Evolutionary conservation across 306 rosid genomes (phyloP).

Genomic region (Cucumis hystrix): DNA sequence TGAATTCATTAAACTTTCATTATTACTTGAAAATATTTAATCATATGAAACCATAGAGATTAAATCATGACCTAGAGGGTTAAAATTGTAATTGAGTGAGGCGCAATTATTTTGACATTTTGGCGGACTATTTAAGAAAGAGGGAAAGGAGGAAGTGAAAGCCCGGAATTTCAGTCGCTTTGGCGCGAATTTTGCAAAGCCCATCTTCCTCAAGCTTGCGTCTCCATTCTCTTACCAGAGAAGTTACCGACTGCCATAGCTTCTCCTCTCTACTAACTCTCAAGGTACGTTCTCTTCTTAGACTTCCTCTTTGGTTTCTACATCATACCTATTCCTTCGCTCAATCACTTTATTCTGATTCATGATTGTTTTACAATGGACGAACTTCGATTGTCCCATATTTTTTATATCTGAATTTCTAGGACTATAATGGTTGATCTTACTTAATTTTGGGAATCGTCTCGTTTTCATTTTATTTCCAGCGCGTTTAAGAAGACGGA

Average conservation of each 20-base stretch:
- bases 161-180: not conserved
- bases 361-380: not conserved
- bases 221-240: not conserved
- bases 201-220: not conserved
- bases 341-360: not conserved
- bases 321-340: not conserved
- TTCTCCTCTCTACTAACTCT: not conserved
- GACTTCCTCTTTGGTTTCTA: not conserved
- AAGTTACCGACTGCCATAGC: not conserved
- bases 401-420: not conserved
- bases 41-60: no score
- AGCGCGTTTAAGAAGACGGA: not conserved
- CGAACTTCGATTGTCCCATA: not conserved
- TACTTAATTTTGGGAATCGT: not conserved
- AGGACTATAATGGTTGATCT: not conserved
- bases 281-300: not conserved
- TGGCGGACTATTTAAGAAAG: not conserved
- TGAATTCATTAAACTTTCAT: no score
- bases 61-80: no score
- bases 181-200: slow-evolving; percentile 1
- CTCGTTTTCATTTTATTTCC: not conserved
- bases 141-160: not conserved
- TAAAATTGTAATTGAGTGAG: no score
- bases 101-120: no score
- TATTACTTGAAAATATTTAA: no score